Conservation (phyloP, 1,284 basidiomycete species). For the Pascua sp. region DNA sequence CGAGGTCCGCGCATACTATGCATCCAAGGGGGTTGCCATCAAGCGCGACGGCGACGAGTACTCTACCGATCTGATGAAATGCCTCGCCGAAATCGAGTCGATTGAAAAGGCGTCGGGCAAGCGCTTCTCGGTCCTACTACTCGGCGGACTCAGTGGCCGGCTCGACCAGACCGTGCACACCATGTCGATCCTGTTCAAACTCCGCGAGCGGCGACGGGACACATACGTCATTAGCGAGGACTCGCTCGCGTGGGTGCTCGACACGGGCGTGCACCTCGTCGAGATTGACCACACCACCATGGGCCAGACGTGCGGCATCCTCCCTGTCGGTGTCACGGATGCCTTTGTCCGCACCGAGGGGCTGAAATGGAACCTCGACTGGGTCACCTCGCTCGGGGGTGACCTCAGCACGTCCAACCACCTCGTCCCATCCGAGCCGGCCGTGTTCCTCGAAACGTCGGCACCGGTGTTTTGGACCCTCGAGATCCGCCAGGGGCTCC, state of each 20-base stretch:
- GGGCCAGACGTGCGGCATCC: slow-evolving; percentile 85
- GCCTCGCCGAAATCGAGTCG: slow-evolving; percentile 60
- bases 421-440: slow-evolving; percentile 59
- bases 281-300: slow-evolving; percentile 66
- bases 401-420: slow-evolving; percentile 90
- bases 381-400: slow-evolving; percentile 71
- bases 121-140: slow-evolving; percentile 68
- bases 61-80: slow-evolving; percentile 94
- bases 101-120: slow-evolving; percentile 54
- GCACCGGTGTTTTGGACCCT: slow-evolving; percentile 85
- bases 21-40: slow-evolving; percentile 64
- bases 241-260: slow-evolving; percentile 82
- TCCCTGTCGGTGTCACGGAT: slow-evolving; percentile 78
- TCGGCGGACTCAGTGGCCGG: slow-evolving; percentile 85
- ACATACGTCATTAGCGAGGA: slow-evolving; percentile 81
- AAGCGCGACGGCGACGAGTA: slow-evolving; percentile 69
- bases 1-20: slow-evolving; percentile 71
- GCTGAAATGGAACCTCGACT: slow-evolving; percentile 79
- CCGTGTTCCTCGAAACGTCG: slow-evolving; percentile 63
- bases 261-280: slow-evolving; percentile 75
- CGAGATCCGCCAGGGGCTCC: slow-evolving; percentile 50
- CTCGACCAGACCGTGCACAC: slow-evolving; percentile 93
- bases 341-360: slow-evolving; percentile 77
- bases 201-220: slow-evolving; percentile 61
- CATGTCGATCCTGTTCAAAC: slow-evolving; percentile 76